These are phyloP conservation scores for Phialophora macrospora DNA, from an alignment of 2,329 filamentous ascomycete species.

Conservation along the genomic window DNA sequence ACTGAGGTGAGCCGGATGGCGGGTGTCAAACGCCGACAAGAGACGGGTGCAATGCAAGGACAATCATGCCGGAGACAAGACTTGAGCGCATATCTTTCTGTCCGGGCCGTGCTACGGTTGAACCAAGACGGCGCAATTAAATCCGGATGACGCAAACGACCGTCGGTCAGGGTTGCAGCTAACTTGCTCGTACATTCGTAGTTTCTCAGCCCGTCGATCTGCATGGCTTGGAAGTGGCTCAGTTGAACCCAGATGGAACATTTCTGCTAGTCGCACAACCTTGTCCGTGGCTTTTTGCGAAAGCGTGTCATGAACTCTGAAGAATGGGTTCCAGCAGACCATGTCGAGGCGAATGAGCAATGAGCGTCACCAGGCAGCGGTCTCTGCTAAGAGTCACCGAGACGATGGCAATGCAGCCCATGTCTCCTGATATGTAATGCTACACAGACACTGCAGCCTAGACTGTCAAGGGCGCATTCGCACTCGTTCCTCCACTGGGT, in stretches of 20 bases:
- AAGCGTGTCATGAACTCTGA: slow-evolving; percentile 1
- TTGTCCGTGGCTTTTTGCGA: not conserved
- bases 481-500: not conserved
- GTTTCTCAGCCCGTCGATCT: slow-evolving; percentile 19
- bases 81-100: not conserved
- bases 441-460: slow-evolving; percentile 3
- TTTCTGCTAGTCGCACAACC: not conserved
- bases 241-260: slow-evolving; percentile 1
- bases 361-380: not conserved
- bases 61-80: slow-evolving; percentile 8
- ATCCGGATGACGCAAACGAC: slow-evolving; percentile 15
- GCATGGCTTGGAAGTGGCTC: slow-evolving; percentile 4
- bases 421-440: slow-evolving; percentile 2
- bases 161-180: not conserved
- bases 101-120: not conserved
- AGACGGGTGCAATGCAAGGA: not conserved
- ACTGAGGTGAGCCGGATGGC: slow-evolving; percentile 4
- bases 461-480: not conserved
- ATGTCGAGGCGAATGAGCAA: slow-evolving; percentile 5
- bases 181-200: slow-evolving; percentile 16
- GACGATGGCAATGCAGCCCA: slow-evolving; percentile 10
- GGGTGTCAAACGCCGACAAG: slow-evolving; percentile 7
- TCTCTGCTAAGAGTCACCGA: not conserved
- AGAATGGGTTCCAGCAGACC: not conserved
- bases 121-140: slow-evolving; percentile 15